phyloP scores from a whole-genome alignment of 2,329 filamentous ascomycete genomes.

The Metarhizium album region DNA sequence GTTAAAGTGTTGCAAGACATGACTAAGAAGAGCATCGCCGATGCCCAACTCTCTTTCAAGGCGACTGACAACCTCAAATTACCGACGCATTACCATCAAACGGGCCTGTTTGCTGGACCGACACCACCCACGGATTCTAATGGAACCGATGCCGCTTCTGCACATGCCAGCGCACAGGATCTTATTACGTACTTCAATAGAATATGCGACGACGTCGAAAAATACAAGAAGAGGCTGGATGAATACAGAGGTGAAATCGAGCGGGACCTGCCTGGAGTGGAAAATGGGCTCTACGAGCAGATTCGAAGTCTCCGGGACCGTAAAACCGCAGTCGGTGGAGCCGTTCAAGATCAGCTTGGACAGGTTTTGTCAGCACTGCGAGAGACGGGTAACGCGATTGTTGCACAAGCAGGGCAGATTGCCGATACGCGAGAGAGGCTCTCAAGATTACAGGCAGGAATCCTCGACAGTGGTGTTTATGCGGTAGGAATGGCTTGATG shows the following conservation, averaged over 20 bases:
- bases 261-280: constrained; percentile 36
- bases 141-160: constrained; percentile 22
- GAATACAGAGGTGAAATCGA: constrained; percentile 35
- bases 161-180: constrained; percentile 29
- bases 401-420: constrained; percentile 31
- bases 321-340: constrained; percentile 14
- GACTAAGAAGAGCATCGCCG: constrained; percentile 52
- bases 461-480: constrained; percentile 27
- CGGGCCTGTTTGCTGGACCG: constrained; percentile 30
- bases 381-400: constrained; percentile 29
- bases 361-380: constrained; percentile 27
- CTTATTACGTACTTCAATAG: constrained; percentile 35
- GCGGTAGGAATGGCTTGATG: constrained; percentile 21
- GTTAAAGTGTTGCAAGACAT: constrained; percentile 52
- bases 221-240: constrained; percentile 31
- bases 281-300: constrained; percentile 35
- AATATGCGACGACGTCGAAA: constrained; percentile 31
- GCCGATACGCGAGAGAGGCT: constrained; percentile 31
- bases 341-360: constrained; percentile 27
- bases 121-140: constrained; percentile 17
- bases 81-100: constrained; percentile 45
- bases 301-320: constrained; percentile 26
- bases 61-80: constrained; percentile 66
- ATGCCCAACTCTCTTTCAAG: constrained; percentile 61
- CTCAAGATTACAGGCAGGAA: constrained; percentile 29